Evolutionary conservation across 2,329 filamentous ascomycete species (phyloP).

Genomic region (Aspergillus ruber): DNA sequence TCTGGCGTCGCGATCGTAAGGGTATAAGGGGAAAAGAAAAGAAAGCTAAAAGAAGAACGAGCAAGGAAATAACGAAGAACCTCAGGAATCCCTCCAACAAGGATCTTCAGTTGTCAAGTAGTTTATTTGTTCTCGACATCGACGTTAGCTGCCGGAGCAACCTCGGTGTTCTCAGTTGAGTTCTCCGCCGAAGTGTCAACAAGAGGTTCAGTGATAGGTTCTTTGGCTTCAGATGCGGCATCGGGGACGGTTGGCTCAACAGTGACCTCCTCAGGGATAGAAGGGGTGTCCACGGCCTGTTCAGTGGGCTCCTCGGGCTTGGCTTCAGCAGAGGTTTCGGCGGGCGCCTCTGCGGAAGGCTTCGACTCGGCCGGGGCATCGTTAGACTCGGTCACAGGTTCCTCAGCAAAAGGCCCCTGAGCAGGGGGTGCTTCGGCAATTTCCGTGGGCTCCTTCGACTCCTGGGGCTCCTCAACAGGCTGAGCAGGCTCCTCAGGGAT

Average conservation of each 20-base stretch:
- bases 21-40: slow-evolving; percentile 1
- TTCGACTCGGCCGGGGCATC: neutral
- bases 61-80: neutral
- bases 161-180: slow-evolving; percentile 47
- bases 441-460: neutral
- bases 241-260: neutral
- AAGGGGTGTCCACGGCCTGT: neutral
- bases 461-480: neutral
- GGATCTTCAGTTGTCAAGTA: neutral
- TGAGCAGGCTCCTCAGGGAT: slow-evolving; percentile 5
- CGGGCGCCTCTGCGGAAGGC: neutral
- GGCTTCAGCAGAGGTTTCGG: slow-evolving; percentile 1
- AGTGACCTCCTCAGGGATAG: slow-evolving; percentile 2
- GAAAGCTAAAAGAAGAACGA: neutral
- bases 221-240: neutral
- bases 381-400: neutral
- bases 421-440: no score
- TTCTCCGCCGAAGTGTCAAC: slow-evolving; percentile 5
- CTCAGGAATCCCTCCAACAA: neutral
- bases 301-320: slow-evolving; percentile 7
- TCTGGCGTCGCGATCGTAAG: slow-evolving; percentile 1
- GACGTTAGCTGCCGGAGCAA: slow-evolving; percentile 9
- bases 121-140: slow-evolving; percentile 17
- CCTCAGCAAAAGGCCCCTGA: neutral
- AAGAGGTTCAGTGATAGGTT: slow-evolving; percentile 3